Evolutionary conservation across 495 filamentous ascomycete species (phyloP).

Genomic region (Penicillium coffeae): DNA sequence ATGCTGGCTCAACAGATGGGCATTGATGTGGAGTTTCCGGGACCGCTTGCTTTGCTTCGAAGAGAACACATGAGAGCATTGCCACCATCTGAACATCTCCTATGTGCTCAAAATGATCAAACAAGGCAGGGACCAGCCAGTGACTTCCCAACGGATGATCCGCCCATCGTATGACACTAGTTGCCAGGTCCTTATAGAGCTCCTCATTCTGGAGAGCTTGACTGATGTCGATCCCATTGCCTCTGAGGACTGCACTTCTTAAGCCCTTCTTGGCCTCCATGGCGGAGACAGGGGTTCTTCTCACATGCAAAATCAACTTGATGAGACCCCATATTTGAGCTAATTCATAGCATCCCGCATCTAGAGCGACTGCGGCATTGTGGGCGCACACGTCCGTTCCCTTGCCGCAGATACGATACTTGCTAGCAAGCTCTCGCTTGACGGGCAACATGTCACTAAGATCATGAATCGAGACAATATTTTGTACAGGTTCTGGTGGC

Average conservation of each 20-base stretch:
- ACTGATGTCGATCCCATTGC: slow-evolving; percentile 21
- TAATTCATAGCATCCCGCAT: slow-evolving; percentile 67
- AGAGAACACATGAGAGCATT: slow-evolving; percentile 87
- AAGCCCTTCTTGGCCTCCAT: slow-evolving; percentile 45
- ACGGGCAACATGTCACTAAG: slow-evolving; percentile 66
- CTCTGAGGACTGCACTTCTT: slow-evolving; percentile 16
- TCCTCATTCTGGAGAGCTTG: slow-evolving; percentile 4
- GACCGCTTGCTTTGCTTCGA: slow-evolving; percentile 50
- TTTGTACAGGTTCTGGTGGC: slow-evolving; percentile 40
- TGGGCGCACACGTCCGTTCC: slow-evolving; percentile 74
- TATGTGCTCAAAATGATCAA: slow-evolving; percentile 72
- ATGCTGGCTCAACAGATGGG: slow-evolving; percentile 20
- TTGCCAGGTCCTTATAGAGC: slow-evolving; percentile 21
- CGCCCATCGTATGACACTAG: slow-evolving; percentile 78
- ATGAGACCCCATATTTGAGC: slow-evolving; percentile 83
- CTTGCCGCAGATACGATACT: slow-evolving; percentile 81
- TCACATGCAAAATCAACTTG: slow-evolving; percentile 69
- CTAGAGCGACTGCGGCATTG: slow-evolving; percentile 74
- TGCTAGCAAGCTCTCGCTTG: slow-evolving; percentile 67
- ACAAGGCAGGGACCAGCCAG: slow-evolving; percentile 62
- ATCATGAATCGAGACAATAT: slow-evolving; percentile 66
- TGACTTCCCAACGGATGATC: slow-evolving; percentile 71
- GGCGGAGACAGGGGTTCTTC: slow-evolving; percentile 52
- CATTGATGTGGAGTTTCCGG: slow-evolving; percentile 16
- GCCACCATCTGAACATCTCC: slow-evolving; percentile 92